phyloP scores from a whole-genome alignment of 2,329 filamentous ascomycete species.

The Ceratocystis ficicola region DNA sequence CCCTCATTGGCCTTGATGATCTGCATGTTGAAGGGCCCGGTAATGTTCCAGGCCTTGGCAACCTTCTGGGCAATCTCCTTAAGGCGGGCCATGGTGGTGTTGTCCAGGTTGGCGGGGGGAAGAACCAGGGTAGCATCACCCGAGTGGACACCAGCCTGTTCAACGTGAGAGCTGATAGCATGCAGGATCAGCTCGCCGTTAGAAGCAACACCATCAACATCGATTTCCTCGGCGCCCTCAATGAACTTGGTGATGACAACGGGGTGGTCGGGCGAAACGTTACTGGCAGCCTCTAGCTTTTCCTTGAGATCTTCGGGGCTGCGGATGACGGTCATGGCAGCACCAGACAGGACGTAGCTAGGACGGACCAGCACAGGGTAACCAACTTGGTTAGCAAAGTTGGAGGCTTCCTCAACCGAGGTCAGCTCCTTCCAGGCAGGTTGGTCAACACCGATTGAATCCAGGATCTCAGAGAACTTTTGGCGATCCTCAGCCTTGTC shows the following conservation, averaged over 20 bases:
- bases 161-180: constrained; percentile 88
- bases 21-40: constrained; percentile 99
- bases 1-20: constrained; percentile 88
- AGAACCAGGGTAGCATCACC: constrained; percentile 92
- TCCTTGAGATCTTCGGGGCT: constrained; percentile 82
- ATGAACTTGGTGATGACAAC: constrained; percentile 99
- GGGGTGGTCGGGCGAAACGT: constrained; percentile 89
- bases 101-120: constrained; percentile 69
- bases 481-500: constrained; percentile 97
- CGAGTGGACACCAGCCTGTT: constrained; percentile 95
- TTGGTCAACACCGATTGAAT: constrained; percentile 93
- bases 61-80: constrained; percentile 96
- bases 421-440: constrained; percentile 96
- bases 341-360: constrained; percentile 89
- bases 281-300: constrained; percentile 80
- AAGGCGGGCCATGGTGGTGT: constrained; percentile 65
- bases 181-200: constrained; percentile 79
- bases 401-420: constrained; percentile 74
- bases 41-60: constrained; percentile 92
- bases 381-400: constrained; percentile 70
- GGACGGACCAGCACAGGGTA: constrained; percentile 95
- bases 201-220: constrained; percentile 84
- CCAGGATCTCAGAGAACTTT: constrained; percentile 95
- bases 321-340: constrained; percentile 95
- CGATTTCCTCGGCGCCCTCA: constrained; percentile 89